Conservation (phyloP, 164 flowering plant species). For the Brasenia schreberi region DNA sequence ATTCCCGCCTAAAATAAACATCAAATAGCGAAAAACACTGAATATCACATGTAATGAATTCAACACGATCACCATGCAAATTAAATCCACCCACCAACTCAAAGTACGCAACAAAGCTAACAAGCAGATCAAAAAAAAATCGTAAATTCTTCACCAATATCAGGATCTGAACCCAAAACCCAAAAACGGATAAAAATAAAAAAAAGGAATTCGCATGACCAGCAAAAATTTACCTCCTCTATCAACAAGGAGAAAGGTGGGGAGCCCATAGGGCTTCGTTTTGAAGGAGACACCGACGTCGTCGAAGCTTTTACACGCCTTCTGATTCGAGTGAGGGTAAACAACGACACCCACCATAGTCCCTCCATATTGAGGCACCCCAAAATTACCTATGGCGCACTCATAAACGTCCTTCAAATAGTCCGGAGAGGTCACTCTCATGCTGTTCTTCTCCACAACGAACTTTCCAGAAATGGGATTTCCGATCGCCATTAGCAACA, state of each 20-base stretch:
- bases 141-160: neutral
- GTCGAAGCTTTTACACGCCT: conserved; percentile 59
- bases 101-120: neutral
- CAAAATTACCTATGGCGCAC: conserved; percentile 92
- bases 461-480: conserved; percentile 50
- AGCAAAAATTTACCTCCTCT: conserved; percentile 50
- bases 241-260: conserved; percentile 65
- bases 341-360: conserved; percentile 59
- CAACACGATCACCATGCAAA: too few relatives aligned
- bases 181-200: neutral
- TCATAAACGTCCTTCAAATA: conserved; percentile 52
- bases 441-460: conserved; percentile 92
- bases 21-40: too few relatives aligned
- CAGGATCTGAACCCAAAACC: neutral
- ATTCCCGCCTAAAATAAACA: too few relatives aligned
- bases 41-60: too few relatives aligned
- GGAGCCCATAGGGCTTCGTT: conserved; percentile 64
- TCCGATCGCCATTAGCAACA: neutral
- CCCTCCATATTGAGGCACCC: conserved; percentile 94
- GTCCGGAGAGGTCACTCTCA: conserved; percentile 69
- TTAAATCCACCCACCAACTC: neutral
- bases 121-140: neutral
- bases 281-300: conserved; percentile 49
- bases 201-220: neutral
- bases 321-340: conserved; percentile 64